Evolutionary conservation across 805 yeast species (phyloP).

Genomic region (Tetrapisispora arboricola): DNA sequence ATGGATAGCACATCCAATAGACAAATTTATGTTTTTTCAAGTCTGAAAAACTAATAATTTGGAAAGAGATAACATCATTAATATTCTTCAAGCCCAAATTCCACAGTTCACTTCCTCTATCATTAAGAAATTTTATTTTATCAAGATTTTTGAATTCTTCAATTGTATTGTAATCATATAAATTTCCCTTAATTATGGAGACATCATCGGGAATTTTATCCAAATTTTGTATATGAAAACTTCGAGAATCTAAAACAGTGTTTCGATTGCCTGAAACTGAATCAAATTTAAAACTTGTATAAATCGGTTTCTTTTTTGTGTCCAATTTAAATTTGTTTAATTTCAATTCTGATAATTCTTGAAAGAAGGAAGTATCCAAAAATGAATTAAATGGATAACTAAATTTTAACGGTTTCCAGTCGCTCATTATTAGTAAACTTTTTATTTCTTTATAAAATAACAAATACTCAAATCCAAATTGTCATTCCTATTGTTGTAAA

Average conservation of each 20-base stretch:
- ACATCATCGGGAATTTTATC: conserved; percentile 2
- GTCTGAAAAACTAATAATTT: conserved; percentile 68
- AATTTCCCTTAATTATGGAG: conserved; percentile 27
- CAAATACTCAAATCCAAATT: no score
- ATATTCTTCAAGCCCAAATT: conserved; percentile 25
- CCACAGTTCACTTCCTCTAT: conserved; percentile 28
- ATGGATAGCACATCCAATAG: conserved; percentile 86
- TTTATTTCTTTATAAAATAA: no score
- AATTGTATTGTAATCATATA: conserved; percentile 65
- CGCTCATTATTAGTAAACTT: not conserved
- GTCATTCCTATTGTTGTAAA: not conserved
- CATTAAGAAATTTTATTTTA: conserved; percentile 47
- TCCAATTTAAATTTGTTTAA: conserved; percentile 59
- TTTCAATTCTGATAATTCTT: conserved; percentile 59
- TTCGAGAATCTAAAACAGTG: conserved; percentile 21
- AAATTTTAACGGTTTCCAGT: conserved; percentile 15
- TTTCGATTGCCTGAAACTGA: conserved; percentile 12
- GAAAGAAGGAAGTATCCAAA: conserved; percentile 82
- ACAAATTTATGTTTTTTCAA: conserved; percentile 77
- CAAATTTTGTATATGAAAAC: conserved; percentile 22
- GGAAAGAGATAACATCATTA: conserved; percentile 28
- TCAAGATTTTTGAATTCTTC: conserved; percentile 71
- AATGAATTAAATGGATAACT: conserved; percentile 51
- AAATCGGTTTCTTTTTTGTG: conserved; percentile 20
- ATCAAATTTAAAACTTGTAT: conserved; percentile 21